phyloP scores from a whole-genome alignment of 2,329 filamentous ascomycete genomes.

The Trichophyton benhamiae region DNA sequence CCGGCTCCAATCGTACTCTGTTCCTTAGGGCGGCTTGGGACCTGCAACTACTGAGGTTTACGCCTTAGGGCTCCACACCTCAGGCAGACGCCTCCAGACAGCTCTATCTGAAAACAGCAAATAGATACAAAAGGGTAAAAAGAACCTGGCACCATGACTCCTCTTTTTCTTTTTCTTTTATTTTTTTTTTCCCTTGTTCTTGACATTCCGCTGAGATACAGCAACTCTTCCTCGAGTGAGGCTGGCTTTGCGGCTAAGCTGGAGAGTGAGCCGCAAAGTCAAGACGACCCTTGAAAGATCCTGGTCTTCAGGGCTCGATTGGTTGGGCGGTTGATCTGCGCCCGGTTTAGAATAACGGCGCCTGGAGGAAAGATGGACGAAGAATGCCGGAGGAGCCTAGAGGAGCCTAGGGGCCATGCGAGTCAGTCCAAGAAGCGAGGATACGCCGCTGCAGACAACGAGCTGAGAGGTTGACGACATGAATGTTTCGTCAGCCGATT shows the following conservation, averaged over 20 bases:
- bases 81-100: slow-evolving; percentile 1
- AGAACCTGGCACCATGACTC: background rate
- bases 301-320: background rate
- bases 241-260: background rate
- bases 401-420: background rate
- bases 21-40: background rate
- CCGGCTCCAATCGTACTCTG: background rate
- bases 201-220: background rate
- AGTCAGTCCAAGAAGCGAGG: background rate
- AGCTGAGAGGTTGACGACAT: background rate
- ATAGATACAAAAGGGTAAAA: slow-evolving; percentile 1
- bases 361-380: background rate
- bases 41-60: background rate
- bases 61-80: background rate
- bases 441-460: background rate
- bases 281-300: background rate
- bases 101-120: slow-evolving; percentile 2
- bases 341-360: slow-evolving; percentile 1
- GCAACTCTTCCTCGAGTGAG: background rate
- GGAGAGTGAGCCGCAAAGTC: background rate
- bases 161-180: background rate
- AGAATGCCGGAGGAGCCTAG: background rate
- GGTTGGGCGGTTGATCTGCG: slow-evolving; percentile 2
- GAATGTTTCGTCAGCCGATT: background rate
- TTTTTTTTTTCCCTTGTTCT: background rate